phyloP scores from a whole-genome alignment of 2,329 filamentous ascomycete genomes.

The Apiospora phragmitis region DNA sequence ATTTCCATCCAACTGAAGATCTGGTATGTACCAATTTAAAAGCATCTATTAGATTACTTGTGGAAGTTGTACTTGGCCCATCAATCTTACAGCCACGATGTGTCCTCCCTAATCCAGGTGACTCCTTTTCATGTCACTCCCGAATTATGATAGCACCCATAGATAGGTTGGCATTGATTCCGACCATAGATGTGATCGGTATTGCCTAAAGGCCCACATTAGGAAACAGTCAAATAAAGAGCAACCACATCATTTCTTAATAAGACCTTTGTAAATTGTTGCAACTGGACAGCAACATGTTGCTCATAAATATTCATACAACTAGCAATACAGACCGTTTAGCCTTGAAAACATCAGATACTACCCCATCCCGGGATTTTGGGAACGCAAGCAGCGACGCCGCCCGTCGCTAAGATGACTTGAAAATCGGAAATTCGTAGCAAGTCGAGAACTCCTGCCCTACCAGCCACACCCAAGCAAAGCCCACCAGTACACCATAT shows the following conservation, averaged over 20 bases:
- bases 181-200: background rate
- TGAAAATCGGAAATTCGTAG: background rate
- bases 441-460: slow-evolving; percentile 11
- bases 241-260: background rate
- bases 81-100: no score
- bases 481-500: slow-evolving; percentile 12
- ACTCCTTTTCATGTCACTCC: no score
- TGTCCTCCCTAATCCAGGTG: no score
- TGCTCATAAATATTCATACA: slow-evolving; percentile 13
- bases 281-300: background rate
- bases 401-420: background rate
- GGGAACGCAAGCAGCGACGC: background rate
- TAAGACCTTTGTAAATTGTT: background rate
- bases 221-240: background rate
- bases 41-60: no score
- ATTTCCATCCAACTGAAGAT: no score
- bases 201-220: slow-evolving; percentile 1
- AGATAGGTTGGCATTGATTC: background rate
- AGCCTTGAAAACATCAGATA: background rate
- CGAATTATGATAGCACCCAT: no score
- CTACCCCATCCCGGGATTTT: background rate
- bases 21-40: no score
- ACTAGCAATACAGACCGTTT: slow-evolving; percentile 11
- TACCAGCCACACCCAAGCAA: slow-evolving; percentile 13
- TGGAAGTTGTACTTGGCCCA: no score